Conservation (phyloP, 1,284 basidiomycete genomes). For the Leccinum griseonigrum region DNA sequence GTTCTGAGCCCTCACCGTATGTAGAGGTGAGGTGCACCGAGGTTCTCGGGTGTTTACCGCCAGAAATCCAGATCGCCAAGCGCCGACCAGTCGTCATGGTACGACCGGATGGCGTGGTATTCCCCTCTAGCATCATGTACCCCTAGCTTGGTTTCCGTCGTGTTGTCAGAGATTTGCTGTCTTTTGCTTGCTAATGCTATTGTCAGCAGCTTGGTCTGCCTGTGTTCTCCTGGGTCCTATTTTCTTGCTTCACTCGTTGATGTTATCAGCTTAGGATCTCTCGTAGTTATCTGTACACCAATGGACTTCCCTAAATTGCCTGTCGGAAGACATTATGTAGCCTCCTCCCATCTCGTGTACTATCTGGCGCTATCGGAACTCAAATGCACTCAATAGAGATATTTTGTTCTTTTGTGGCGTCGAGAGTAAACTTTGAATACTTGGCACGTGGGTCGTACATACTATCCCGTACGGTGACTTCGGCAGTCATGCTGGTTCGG, state of each 20-base stretch:
- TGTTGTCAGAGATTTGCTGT: constrained; percentile 10
- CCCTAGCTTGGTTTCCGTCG: constrained; percentile 45
- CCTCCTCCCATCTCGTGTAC: constrained; percentile 28
- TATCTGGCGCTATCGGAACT: constrained; percentile 20
- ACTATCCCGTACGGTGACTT: too few relatives aligned
- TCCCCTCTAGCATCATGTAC: constrained; percentile 86
- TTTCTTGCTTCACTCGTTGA: constrained; percentile 13
- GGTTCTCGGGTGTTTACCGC: constrained; percentile 78
- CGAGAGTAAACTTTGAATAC: not conserved
- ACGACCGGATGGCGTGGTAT: constrained; percentile 85
- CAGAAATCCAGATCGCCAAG: constrained; percentile 59
- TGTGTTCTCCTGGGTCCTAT: constrained; percentile 21
- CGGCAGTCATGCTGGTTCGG: too few relatives aligned
- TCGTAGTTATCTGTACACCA: constrained; percentile 35
- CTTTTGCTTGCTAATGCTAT: constrained; percentile 26
- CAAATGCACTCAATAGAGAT: constrained; percentile 22
- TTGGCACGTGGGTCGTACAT: constrained; percentile 15
- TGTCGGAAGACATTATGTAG: constrained; percentile 32
- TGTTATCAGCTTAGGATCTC: constrained; percentile 31
- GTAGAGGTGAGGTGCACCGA: constrained; percentile 89
- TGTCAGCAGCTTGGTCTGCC: constrained; percentile 29
- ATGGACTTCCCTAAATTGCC: constrained; percentile 25
- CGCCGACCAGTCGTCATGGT: constrained; percentile 82
- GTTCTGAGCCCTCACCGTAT: constrained; percentile 81
- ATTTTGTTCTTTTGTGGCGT: constrained; percentile 6